These are phyloP conservation scores for Alopecurus myosuroides DNA, from an alignment of 176 grass and related monocot genomes.

Conservation along the genomic window DNA sequence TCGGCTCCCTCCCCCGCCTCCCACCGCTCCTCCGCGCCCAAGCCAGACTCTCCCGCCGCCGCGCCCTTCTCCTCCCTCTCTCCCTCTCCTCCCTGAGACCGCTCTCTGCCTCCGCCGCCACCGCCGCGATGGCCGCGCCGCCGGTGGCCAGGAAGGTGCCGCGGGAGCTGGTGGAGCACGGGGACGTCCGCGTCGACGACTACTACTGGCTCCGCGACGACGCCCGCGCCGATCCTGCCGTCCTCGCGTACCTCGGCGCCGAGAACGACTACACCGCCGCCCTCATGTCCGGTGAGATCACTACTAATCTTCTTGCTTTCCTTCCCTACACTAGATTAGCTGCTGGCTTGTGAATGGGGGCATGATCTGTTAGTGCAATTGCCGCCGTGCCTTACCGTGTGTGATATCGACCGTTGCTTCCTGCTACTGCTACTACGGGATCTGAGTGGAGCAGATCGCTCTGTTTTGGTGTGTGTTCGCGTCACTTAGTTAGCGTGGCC, in stretches of 20 bases:
- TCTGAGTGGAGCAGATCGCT: not conserved
- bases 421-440: not conserved
- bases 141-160: conserved; percentile 64
- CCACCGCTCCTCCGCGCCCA: not conserved
- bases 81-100: not conserved
- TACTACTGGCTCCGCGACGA: conserved; percentile 94
- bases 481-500: not conserved
- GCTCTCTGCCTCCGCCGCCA: not conserved
- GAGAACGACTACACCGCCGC: conserved; percentile 70
- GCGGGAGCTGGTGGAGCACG: conserved; percentile 52
- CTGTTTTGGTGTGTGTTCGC: not conserved
- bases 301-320: not conserved
- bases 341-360: too few species aligned
- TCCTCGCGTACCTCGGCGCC: conserved; percentile 61
- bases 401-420: too few species aligned
- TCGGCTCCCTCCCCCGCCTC: too few species aligned
- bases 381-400: not conserved
- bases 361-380: not conserved
- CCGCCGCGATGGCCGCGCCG: conserved; percentile 18
- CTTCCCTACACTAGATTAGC: not conserved
- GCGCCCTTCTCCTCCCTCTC: not conserved
- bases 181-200: conserved; percentile 66
- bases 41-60: not conserved
- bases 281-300: conserved; percentile 49
- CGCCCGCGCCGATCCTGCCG: conserved; percentile 50